Evolutionary conservation across 2,329 filamentous ascomycete genomes (phyloP), one percentile per base, ranked within the genome.

Genomic region (Parascedosporium putredinis): DNA sequence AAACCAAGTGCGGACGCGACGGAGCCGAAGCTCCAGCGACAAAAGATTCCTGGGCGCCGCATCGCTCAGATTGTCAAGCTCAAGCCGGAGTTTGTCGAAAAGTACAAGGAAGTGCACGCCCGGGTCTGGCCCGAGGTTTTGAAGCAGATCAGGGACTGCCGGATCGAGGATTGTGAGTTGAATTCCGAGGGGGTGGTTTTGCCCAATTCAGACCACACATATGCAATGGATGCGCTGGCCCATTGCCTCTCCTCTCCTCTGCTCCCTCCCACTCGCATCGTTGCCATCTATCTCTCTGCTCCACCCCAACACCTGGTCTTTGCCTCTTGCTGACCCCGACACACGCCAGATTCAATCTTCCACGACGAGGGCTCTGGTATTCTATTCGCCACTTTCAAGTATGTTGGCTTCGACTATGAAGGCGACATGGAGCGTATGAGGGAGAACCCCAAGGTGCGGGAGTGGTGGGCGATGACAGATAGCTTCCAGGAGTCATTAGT

Each of bases 391-490:
- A 80, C 71, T 22, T 88, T 89, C 71, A 89, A 87, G 62, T 91
- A 90, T 58, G 71, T 84, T n/a, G 86, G 87, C 0, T 76, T 76
- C 52, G 76, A 87, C 55, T 89, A 78, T 53, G 80, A 77, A 2
- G 81, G 72, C 8, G 86, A 91, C 60, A 90, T 91, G 87, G 75
- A 78, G 63, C 74, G 71, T 53, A 89, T 90, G 85, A 73, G 75
- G 1, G 79, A 78, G 51, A 88, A 89, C 57, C 75, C 78, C 1
- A 83, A 82, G 59, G 83, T 90, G 29, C 75, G 79, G 50, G 81
- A 85, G 63, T 91, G 86, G 87, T 91, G 86, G 86, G 70, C 69
- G 51, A 83, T 90, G 80, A 90, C 86, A 46, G 86, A 91, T 63
- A 71, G 72, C 12, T 87, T 82, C 72, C 86, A 90, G 67, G 82